phyloP scores from a whole-genome alignment of 768 basidiomycete genomes.

The Porphyrellus cyaneotinctus region DNA sequence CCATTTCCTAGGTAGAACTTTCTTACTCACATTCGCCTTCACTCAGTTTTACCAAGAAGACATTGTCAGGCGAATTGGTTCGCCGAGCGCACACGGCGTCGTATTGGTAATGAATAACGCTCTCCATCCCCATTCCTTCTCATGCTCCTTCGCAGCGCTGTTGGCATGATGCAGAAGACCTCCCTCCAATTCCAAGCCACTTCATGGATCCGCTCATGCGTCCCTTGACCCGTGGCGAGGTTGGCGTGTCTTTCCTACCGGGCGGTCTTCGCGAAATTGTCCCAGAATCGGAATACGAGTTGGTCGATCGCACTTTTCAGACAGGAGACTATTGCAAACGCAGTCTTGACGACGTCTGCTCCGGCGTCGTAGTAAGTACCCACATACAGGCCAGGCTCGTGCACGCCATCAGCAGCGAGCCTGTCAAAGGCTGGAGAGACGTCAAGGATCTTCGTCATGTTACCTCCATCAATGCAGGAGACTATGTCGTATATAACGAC shows the following conservation, averaged over 20 bases:
- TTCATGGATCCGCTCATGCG: slow-evolving; percentile 69
- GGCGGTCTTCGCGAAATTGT: slow-evolving; percentile 62
- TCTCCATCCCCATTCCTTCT: slow-evolving; percentile 3
- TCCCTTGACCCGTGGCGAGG: slow-evolving; percentile 72
- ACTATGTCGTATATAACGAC: slow-evolving; percentile 76
- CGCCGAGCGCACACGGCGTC: slow-evolving; percentile 48
- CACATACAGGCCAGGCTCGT: slow-evolving; percentile 63
- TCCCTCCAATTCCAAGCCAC: slow-evolving; percentile 39
- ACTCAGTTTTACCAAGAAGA: slow-evolving; percentile 64
- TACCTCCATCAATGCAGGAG: slow-evolving; percentile 65
- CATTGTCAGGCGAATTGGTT: slow-evolving; percentile 48
- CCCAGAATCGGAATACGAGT: slow-evolving; percentile 58
- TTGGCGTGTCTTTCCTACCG: slow-evolving; percentile 70
- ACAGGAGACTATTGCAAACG: slow-evolving; percentile 82
- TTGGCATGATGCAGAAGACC: slow-evolving; percentile 85
- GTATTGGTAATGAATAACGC: slow-evolving; percentile 51
- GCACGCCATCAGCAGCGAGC: slow-evolving; percentile 66
- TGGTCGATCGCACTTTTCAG: slow-evolving; percentile 75
- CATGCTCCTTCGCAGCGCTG: slow-evolving; percentile 54
- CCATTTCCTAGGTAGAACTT: neutral
- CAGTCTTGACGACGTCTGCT: slow-evolving; percentile 64
- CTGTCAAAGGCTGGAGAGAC: slow-evolving; percentile 60
- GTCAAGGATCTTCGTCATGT: slow-evolving; percentile 53
- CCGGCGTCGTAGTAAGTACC: slow-evolving; percentile 68
- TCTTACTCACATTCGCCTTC: neutral